Percentiles rank a stretch among this genome's conserved stretches.
Evolutionary conservation across 129 eudicot species (phyloP).

Genomic region (Calendula officinalis): DNA sequence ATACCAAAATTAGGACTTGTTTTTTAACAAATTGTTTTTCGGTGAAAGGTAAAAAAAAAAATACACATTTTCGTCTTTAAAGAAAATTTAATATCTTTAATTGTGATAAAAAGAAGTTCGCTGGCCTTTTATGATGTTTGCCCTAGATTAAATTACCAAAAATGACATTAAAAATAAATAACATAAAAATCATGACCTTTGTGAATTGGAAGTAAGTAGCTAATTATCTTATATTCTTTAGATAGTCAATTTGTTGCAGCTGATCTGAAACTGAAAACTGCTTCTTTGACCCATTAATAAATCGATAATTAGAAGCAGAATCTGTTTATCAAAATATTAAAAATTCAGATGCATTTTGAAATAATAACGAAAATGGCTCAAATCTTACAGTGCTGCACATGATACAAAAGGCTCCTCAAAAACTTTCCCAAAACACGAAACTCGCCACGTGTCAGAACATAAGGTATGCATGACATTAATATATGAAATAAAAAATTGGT

Average conservation of each 20-base stretch:
- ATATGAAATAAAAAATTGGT: conserved; percentile 15
- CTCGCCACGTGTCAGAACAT: conserved; percentile 83
- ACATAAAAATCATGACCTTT: background rate
- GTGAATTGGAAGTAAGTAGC: background rate
- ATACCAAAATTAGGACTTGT: too few species aligned
- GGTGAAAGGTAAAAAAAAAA: too few species aligned
- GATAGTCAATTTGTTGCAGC: background rate
- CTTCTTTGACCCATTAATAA: conserved; percentile 3
- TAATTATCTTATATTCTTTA: background rate
- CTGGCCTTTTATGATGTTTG: too few species aligned
- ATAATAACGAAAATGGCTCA: conserved; percentile 2
- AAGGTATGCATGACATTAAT: conserved; percentile 46
- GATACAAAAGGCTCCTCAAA: conserved; percentile 77
- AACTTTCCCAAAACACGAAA: conserved; percentile 74
- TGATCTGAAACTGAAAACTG: background rate
- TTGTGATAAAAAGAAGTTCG: too few species aligned
- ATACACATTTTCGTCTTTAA: too few species aligned
- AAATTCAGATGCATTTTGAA: background rate
- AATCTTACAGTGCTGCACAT: conserved; percentile 51
- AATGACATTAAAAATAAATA: background rate
- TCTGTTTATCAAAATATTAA: background rate
- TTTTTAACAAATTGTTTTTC: too few species aligned
- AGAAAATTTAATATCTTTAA: too few species aligned
- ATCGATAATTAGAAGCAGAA: background rate
- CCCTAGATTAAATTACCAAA: too few species aligned